phyloP scores from a whole-genome alignment of 1,284 basidiomycete genomes.

The Tylopilus sp. region DNA sequence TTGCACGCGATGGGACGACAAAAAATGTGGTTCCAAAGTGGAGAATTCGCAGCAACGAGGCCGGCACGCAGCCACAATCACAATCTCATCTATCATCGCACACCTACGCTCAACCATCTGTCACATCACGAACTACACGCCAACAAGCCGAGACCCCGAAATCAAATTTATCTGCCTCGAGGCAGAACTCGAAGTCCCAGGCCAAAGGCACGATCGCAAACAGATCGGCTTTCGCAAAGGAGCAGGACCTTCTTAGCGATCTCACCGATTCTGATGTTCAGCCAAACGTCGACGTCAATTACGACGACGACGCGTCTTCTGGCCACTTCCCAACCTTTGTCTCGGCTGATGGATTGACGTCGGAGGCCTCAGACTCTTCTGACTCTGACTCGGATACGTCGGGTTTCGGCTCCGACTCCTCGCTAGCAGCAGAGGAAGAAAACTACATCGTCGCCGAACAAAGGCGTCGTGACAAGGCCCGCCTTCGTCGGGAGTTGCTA shows the following conservation, averaged over 20 bases:
- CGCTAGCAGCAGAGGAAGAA: constrained; percentile 59
- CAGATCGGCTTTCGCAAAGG: constrained; percentile 32
- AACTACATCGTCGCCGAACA: constrained; percentile 52
- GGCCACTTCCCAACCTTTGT: constrained; percentile 63
- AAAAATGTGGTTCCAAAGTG: constrained; percentile 16
- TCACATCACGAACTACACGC: constrained; percentile 26
- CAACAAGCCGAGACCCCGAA: constrained; percentile 20
- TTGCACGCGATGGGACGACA: constrained; percentile 27
- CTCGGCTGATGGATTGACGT: constrained; percentile 53
- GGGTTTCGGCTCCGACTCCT: constrained; percentile 51
- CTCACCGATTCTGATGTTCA: constrained; percentile 34
- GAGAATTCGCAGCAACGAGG: constrained; percentile 30
- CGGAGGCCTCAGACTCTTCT: constrained; percentile 42
- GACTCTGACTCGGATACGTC: constrained; percentile 36
- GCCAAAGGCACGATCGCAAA: constrained; percentile 41
- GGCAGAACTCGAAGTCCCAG: constrained; percentile 33
- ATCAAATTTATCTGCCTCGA: constrained; percentile 35
- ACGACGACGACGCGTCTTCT: constrained; percentile 34
- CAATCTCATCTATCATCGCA: constrained; percentile 33
- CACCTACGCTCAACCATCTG: constrained; percentile 17
- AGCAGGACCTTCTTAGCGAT: constrained; percentile 28
- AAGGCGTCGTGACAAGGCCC: constrained; percentile 41
- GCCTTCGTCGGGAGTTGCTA: constrained; percentile 51
- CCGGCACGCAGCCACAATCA: constrained; percentile 32
- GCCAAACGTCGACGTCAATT: constrained; percentile 13